A percentile compares a stretch with the other conserved stretches of the same genome.
phyloP scores from a whole-genome alignment of 2,329 filamentous ascomycete genomes.

The Tolypocladium sp. region DNA sequence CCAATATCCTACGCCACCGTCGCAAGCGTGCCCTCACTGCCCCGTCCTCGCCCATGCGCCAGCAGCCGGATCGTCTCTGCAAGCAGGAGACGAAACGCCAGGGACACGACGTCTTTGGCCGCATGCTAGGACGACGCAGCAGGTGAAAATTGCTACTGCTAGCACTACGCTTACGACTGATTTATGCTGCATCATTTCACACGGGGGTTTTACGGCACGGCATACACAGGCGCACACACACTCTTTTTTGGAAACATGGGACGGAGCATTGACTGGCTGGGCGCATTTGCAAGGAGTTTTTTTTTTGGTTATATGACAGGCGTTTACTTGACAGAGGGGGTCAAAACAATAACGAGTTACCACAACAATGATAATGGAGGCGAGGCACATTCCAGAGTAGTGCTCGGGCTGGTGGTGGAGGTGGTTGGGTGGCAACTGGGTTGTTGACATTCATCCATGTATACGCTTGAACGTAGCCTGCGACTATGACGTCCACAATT shows the following conservation, averaged over 20 bases:
- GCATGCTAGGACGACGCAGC: constrained; percentile 26
- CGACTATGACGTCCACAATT: not conserved
- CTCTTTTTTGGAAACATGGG: not conserved
- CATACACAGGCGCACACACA: not conserved
- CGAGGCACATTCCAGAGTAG: not conserved
- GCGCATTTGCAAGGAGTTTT: not conserved
- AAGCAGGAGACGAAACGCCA: constrained; percentile 14
- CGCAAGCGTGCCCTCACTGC: constrained; percentile 11
- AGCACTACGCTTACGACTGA: not conserved
- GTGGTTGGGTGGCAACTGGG: not conserved
- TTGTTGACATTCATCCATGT: not conserved
- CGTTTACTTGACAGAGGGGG: not conserved
- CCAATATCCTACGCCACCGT: not conserved
- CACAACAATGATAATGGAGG: not conserved
- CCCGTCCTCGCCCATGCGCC: constrained; percentile 10
- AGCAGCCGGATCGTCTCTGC: not conserved
- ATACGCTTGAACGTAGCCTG: not conserved
- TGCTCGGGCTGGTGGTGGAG: not conserved
- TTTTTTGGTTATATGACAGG: not conserved
- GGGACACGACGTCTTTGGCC: constrained; percentile 24
- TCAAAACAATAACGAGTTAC: not conserved
- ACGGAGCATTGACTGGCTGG: not conserved
- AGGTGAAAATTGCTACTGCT: not conserved
- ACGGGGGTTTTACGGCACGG: not conserved
- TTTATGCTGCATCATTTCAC: not conserved